Conservation (phyloP, 495 filamentous ascomycete species). For the Trichoderma virens region DNA sequence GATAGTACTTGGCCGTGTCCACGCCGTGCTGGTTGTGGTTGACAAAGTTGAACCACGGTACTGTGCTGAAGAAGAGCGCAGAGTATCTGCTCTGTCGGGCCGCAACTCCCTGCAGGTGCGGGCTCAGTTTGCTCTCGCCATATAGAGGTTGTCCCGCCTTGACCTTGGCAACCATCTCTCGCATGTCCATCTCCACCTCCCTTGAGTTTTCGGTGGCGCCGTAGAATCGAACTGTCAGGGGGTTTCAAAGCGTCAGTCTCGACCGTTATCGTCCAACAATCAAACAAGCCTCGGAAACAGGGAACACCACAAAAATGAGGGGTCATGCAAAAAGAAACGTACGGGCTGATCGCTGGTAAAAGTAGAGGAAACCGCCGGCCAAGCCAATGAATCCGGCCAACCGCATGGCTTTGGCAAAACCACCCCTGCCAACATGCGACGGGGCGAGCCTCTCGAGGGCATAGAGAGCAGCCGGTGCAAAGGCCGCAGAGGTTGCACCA, state of each 20-base stretch:
- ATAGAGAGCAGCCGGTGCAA: constrained; percentile 64
- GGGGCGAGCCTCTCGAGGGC: constrained; percentile 76
- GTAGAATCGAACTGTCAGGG: constrained; percentile 72
- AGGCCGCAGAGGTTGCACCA: constrained; percentile 55
- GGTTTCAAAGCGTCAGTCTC: background rate
- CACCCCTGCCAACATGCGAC: constrained; percentile 69
- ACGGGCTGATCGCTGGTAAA: constrained; percentile 64
- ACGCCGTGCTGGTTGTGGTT: constrained; percentile 97
- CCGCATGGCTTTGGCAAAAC: constrained; percentile 76
- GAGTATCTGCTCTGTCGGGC: constrained; percentile 87
- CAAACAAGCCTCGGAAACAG: background rate
- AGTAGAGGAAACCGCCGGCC: constrained; percentile 66
- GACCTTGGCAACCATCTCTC: constrained; percentile 92
- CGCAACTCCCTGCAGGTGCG: constrained; percentile 90
- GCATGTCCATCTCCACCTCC: constrained; percentile 93
- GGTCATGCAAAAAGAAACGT: constrained; percentile 21
- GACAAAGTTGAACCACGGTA: constrained; percentile 97
- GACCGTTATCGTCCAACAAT: background rate
- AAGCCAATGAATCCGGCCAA: constrained; percentile 62
- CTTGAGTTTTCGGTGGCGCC: constrained; percentile 85
- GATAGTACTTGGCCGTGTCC: constrained; percentile 97
- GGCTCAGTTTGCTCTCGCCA: constrained; percentile 64
- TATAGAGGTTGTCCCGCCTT: constrained; percentile 90
- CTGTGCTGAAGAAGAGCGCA: constrained; percentile 66
- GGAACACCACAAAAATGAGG: background rate